phyloP scores from a whole-genome alignment of 805 yeast genomes.

The Starmerella apicola region DNA sequence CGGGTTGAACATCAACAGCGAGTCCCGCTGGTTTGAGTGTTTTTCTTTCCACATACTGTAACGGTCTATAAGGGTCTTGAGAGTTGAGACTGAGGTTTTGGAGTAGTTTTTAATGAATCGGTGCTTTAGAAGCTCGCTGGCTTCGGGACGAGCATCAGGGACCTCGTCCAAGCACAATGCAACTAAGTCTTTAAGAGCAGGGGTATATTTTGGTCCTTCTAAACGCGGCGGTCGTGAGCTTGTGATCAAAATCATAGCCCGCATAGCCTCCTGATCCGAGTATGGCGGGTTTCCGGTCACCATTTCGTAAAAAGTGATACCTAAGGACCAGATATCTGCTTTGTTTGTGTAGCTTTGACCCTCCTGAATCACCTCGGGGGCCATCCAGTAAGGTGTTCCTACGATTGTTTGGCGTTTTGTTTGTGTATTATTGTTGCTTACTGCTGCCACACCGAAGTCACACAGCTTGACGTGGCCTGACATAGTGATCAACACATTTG shows the following conservation, averaged over 20 bases:
- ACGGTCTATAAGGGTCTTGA: constrained; percentile 60
- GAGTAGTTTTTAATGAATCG: constrained; percentile 57
- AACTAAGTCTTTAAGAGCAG: constrained; percentile 68
- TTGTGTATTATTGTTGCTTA: constrained; percentile 56
- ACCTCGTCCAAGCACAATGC: constrained; percentile 90
- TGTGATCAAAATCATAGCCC: constrained; percentile 90
- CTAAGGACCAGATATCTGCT: constrained; percentile 96
- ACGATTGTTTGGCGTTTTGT: constrained; percentile 84
- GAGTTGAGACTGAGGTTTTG: constrained; percentile 42
- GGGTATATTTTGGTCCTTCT: constrained; percentile 76
- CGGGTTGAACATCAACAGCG: constrained; percentile 25
- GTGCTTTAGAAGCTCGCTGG: constrained; percentile 69
- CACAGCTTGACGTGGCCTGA: constrained; percentile 86
- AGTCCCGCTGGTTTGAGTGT: constrained; percentile 35
- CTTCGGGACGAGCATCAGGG: constrained; percentile 75
- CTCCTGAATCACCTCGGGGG: constrained; percentile 36
- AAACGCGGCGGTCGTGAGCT: constrained; percentile 88
- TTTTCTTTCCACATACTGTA: constrained; percentile 45
- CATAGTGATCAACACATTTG: constrained; percentile 77
- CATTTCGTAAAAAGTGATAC: constrained; percentile 85
- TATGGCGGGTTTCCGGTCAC: constrained; percentile 98
- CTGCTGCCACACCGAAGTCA: constrained; percentile 98
- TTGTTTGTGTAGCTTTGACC: constrained; percentile 42
- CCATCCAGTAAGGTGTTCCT: constrained; percentile 48
- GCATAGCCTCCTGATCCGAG: constrained; percentile 83